Evolutionary conservation across 257 asterid genomes (phyloP).

Genomic region (Lavandula angustifolia): DNA sequence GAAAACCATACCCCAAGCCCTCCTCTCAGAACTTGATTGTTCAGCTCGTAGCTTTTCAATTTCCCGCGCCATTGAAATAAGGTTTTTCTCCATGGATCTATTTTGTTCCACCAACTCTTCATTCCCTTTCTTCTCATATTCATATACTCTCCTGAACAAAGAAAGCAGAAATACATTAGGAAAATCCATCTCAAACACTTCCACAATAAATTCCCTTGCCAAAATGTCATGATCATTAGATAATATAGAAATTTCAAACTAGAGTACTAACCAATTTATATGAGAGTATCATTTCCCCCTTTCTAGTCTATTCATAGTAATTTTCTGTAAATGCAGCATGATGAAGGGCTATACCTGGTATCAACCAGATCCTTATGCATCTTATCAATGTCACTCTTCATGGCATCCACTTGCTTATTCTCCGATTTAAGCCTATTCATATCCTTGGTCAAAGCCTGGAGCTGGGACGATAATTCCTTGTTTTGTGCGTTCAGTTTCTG

Average conservation of each 20-base stretch:
- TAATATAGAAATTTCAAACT: background rate
- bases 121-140: conserved; percentile 78
- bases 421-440: conserved; percentile 53
- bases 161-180: conserved; percentile 21
- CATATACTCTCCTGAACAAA: conserved; percentile 59
- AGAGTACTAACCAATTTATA: background rate
- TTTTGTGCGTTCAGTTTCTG: conserved; percentile 57
- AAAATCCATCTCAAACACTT: background rate
- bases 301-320: background rate
- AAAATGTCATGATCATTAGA: background rate
- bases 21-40: conserved; percentile 51
- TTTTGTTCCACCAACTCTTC: conserved; percentile 73
- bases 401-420: conserved; percentile 57
- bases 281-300: background rate
- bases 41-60: conserved; percentile 83
- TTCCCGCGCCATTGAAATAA: conserved; percentile 87
- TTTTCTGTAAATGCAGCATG: background rate
- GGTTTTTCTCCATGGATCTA: conserved; percentile 69
- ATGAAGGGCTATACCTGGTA: conserved; percentile 52
- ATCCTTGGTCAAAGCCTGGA: conserved; percentile 69
- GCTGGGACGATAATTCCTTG: conserved; percentile 66
- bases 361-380: conserved; percentile 70
- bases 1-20: conserved; percentile 47
- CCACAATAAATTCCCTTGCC: background rate
- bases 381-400: conserved; percentile 72